phyloP scores from a whole-genome alignment of 805 yeast genomes.

The Lachancea cidri region DNA sequence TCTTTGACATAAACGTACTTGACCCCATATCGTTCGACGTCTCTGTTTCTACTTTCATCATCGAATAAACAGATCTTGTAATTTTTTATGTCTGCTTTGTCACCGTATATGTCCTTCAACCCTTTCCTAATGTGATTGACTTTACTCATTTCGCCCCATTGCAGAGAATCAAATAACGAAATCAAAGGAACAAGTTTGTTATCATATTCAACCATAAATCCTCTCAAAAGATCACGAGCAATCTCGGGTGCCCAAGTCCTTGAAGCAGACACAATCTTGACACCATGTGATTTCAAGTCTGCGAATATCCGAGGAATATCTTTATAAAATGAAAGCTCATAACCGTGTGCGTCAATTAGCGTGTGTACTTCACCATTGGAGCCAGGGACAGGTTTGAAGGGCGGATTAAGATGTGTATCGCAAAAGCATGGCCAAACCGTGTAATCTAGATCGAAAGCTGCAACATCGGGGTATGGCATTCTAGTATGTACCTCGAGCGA shows the following conservation, averaged over 20 bases:
- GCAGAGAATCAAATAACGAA: constrained; percentile 48
- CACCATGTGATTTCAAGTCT: constrained; percentile 44
- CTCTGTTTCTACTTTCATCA: constrained; percentile 74
- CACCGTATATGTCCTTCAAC: constrained; percentile 43
- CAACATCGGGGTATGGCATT: constrained; percentile 30
- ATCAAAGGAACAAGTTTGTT: constrained; percentile 25
- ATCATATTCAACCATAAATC: constrained; percentile 46
- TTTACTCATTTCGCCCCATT: constrained; percentile 67
- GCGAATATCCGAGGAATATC: constrained; percentile 64
- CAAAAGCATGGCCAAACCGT: constrained; percentile 37
- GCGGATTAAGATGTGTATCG: constrained; percentile 34
- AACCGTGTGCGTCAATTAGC: constrained; percentile 40
- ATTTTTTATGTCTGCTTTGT: constrained; percentile 45
- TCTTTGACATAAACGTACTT: constrained; percentile 59
- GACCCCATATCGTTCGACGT: constrained; percentile 67
- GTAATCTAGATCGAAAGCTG: constrained; percentile 34
- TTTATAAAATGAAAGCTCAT: constrained; percentile 49
- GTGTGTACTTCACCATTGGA: constrained; percentile 28
- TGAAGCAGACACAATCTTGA: constrained; percentile 64
- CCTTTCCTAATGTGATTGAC: constrained; percentile 54
- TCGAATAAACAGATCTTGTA: constrained; percentile 51
- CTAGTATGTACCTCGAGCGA: not conserved
- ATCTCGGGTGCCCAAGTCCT: constrained; percentile 74
- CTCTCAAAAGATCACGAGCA: constrained; percentile 58
- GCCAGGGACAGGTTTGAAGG: constrained; percentile 26